Evolutionary conservation across 2,329 filamentous ascomycete species (phyloP).

Genomic region (Alternaria tenuissima): DNA sequence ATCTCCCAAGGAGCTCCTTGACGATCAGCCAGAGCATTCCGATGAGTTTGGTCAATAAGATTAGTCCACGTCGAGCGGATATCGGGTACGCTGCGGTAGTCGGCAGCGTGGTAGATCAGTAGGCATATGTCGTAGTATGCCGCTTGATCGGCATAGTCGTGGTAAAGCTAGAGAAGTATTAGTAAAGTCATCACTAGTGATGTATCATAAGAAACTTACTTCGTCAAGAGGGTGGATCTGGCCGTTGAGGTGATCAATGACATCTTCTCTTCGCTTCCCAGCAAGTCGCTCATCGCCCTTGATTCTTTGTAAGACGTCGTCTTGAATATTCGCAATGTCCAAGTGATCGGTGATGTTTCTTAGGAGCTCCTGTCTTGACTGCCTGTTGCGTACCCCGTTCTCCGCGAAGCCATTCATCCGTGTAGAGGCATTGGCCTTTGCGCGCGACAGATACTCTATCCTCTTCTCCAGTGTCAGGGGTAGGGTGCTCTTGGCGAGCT

Average conservation of each 20-base stretch:
- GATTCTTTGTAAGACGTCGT: slow-evolving; percentile 84
- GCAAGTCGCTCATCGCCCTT: slow-evolving; percentile 75
- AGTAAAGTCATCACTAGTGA: slow-evolving; percentile 11
- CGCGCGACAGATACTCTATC: slow-evolving; percentile 87
- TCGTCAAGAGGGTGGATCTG: slow-evolving; percentile 77
- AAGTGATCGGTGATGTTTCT: slow-evolving; percentile 86
- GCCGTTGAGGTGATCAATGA: slow-evolving; percentile 76
- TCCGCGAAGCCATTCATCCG: slow-evolving; percentile 75
- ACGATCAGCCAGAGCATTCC: slow-evolving; percentile 58
- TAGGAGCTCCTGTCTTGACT: slow-evolving; percentile 83
- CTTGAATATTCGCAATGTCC: slow-evolving; percentile 93
- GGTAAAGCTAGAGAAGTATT: slow-evolving; percentile 74
- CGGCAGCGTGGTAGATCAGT: slow-evolving; percentile 88
- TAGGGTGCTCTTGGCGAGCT: slow-evolving; percentile 85
- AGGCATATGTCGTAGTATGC: slow-evolving; percentile 94
- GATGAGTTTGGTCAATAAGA: slow-evolving; percentile 73
- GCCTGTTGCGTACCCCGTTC: slow-evolving; percentile 60
- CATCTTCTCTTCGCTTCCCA: slow-evolving; percentile 67
- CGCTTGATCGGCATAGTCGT: slow-evolving; percentile 87
- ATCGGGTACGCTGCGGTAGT: slow-evolving; percentile 86
- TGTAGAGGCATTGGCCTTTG: slow-evolving; percentile 91
- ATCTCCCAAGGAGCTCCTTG: slow-evolving; percentile 72
- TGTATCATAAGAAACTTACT: slow-evolving; percentile 61
- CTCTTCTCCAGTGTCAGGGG: slow-evolving; percentile 80
- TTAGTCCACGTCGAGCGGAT: slow-evolving; percentile 86